phyloP scores from a whole-genome alignment of 352 stramenopile species.

The Achlya hypogyna region DNA sequence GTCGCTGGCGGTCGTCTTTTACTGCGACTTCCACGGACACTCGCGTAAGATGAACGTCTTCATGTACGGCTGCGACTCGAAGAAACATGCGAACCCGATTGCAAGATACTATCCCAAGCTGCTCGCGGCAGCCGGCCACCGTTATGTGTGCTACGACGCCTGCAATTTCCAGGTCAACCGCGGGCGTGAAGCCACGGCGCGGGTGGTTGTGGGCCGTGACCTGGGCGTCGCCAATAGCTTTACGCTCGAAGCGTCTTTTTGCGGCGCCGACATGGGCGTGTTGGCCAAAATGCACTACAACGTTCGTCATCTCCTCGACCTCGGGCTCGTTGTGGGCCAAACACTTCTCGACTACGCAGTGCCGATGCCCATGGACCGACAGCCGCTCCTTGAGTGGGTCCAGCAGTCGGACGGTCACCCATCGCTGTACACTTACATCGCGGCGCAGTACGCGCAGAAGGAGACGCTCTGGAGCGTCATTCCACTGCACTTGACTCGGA shows the following conservation, averaged over 20 bases:
- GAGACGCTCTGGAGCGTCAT: background rate
- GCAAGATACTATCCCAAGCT: constrained; percentile 64
- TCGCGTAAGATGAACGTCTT: constrained; percentile 92
- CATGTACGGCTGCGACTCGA: constrained; percentile 91
- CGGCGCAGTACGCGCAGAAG: background rate
- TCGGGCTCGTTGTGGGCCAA: constrained; percentile 5
- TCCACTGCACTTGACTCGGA: constrained; percentile 11
- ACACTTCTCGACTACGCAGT: constrained; percentile 8
- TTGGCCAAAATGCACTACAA: constrained; percentile 61
- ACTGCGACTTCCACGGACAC: constrained; percentile 88
- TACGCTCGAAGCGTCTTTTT: constrained; percentile 84
- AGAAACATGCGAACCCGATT: constrained; percentile 64
- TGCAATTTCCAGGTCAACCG: constrained; percentile 79
- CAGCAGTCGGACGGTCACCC: background rate
- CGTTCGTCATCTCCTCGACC: constrained; percentile 32
- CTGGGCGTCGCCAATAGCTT: constrained; percentile 69
- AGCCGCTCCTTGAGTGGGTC: constrained; percentile 6
- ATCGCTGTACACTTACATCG: constrained; percentile 6
- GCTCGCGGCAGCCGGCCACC: constrained; percentile 47
- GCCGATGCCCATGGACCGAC: constrained; percentile 1
- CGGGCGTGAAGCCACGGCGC: constrained; percentile 69
- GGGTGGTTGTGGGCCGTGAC: constrained; percentile 75
- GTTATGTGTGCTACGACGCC: constrained; percentile 51
- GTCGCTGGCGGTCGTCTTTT: constrained; percentile 64
- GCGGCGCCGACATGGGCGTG: constrained; percentile 59